These are phyloP conservation scores for Fusarium tricinctum DNA, from an alignment of 2,329 filamentous ascomycete genomes.

Conservation along the genomic window DNA sequence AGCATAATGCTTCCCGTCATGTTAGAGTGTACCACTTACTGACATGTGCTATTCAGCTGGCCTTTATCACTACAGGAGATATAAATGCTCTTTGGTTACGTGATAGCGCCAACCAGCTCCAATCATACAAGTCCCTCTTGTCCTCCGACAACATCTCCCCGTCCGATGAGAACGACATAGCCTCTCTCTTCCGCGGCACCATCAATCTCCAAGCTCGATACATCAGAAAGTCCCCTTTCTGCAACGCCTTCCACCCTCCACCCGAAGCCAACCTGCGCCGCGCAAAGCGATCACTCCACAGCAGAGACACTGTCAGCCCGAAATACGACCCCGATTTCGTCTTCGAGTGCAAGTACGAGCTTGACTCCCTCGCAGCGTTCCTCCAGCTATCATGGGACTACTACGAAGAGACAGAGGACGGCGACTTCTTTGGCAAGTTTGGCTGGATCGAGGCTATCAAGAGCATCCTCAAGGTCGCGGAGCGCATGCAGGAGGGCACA, in stretches of 20 bases:
- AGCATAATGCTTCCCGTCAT: neutral
- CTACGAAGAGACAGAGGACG: conserved; percentile 78
- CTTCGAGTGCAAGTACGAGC: conserved; percentile 97
- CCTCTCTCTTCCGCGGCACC: conserved; percentile 77
- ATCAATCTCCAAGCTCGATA: conserved; percentile 84
- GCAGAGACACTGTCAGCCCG: conserved; percentile 72
- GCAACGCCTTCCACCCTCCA: conserved; percentile 95
- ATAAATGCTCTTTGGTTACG: conserved; percentile 95
- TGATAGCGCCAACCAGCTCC: conserved; percentile 86
- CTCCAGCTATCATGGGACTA: conserved; percentile 86
- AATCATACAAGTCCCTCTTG: conserved; percentile 78
- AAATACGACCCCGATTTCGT: conserved; percentile 77
- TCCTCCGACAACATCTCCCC: conserved; percentile 59
- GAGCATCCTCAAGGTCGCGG: conserved; percentile 76
- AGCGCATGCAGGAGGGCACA: conserved; percentile 79
- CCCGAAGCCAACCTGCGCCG: conserved; percentile 68
- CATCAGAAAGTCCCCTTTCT: conserved; percentile 80
- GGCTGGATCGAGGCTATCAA: conserved; percentile 81
- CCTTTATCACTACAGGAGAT: conserved; percentile 87
- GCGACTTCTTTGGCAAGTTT: conserved; percentile 77
- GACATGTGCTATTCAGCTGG: conserved; percentile 63
- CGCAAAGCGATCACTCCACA: conserved; percentile 39
- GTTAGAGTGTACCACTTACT: neutral
- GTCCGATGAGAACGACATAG: conserved; percentile 66
- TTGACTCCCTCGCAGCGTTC: conserved; percentile 91